Conservation (phyloP, 2,329 filamentous ascomycete genomes). For the Cladobotryum protrusum region DNA sequence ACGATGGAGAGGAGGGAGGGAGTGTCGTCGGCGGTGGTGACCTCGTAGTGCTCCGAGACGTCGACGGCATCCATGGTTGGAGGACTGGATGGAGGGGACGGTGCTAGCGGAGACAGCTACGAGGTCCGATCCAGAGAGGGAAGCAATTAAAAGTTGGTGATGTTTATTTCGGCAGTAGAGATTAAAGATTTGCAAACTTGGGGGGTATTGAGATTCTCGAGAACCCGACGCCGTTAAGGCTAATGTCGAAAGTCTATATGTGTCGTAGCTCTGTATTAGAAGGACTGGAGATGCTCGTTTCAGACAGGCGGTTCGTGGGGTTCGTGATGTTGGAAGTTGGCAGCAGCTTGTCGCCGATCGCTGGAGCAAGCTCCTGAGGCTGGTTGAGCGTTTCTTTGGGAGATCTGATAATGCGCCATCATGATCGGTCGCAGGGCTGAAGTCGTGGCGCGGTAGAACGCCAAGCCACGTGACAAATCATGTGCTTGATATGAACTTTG, state of each 20-base stretch:
- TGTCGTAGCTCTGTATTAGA: no score
- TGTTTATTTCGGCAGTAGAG: neutral
- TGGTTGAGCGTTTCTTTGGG: neutral
- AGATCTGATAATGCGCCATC: conserved; percentile 1
- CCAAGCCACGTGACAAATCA: conserved; percentile 9
- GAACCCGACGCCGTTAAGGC: neutral
- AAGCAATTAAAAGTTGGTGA: no score
- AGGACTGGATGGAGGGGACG: conserved; percentile 9
- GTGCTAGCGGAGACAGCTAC: conserved; percentile 24
- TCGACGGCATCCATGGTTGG: conserved; percentile 49
- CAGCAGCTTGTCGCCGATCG: no score
- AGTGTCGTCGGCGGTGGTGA: conserved; percentile 46
- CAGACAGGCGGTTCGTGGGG: no score
- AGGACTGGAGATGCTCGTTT: no score
- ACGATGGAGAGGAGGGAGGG: conserved; percentile 86
- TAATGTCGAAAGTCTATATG: no score
- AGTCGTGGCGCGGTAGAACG: conserved; percentile 3
- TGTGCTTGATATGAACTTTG: neutral
- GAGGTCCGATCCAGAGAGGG: conserved; percentile 20
- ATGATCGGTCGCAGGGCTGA: conserved; percentile 5
- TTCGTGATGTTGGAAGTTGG: no score
- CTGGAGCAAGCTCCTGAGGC: neutral
- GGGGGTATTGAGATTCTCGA: neutral
- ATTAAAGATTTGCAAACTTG: no score
- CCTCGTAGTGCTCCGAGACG: conserved; percentile 55